Evolutionary conservation across 345 rosid genomes (phyloP).

Genomic region (Pelargonium nanum): DNA sequence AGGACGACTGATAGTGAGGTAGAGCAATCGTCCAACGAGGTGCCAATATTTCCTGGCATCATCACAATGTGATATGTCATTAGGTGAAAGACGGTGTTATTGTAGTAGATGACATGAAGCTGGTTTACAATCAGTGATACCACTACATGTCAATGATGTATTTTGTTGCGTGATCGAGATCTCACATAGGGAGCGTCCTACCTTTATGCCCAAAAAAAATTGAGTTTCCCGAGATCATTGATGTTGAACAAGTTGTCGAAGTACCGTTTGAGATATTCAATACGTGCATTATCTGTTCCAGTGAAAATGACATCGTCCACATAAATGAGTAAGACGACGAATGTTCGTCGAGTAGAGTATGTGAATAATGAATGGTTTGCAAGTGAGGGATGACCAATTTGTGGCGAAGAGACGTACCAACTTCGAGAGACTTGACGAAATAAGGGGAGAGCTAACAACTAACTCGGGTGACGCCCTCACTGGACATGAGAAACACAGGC

Average conservation of each 20-base stretch:
- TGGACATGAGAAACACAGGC: too few species aligned
- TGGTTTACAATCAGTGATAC: neutral
- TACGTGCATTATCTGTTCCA: neutral
- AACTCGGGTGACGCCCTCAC: too few species aligned
- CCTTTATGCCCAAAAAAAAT: neutral
- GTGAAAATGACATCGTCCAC: neutral
- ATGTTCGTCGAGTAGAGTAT: neutral
- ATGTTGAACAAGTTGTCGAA: too few species aligned
- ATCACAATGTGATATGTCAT: fast-evolving
- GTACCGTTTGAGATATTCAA: too few species aligned
- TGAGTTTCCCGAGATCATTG: neutral
- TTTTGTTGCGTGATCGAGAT: neutral
- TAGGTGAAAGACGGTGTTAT: neutral
- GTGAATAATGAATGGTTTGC: neutral
- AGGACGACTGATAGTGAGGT: neutral
- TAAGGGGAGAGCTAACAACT: too few species aligned
- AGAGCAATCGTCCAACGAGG: neutral
- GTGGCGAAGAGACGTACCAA: neutral
- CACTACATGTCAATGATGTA: neutral
- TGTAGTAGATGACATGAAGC: neutral
- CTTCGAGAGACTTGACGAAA: neutral
- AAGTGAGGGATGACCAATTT: neutral
- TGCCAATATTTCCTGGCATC: neutral
- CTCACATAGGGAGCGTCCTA: neutral
- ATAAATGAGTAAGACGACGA: neutral